Evolutionary conservation across 352 stramenopile genomes (phyloP), one percentile per base, ranked within the genome.

Genomic region (Phytophthora fragariae): DNA sequence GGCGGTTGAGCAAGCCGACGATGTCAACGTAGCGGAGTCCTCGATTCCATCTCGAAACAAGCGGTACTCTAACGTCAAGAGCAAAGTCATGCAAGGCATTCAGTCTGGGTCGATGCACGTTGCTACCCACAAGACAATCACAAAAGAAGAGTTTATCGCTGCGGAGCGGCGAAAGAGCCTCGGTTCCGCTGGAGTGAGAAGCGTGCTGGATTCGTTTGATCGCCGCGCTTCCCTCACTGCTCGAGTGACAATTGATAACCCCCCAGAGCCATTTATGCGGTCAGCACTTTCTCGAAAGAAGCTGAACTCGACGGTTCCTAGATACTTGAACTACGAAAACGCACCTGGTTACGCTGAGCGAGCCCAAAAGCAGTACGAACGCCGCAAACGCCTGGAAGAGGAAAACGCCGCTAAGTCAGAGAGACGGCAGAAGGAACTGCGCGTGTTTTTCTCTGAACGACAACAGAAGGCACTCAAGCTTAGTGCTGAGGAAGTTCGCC

Each of bases 321-420:
- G 87, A 14, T 94, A 94, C 61, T 61, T 94, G 76, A 67, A 90
- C 27, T 94, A 92, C 70, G 65, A 82, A 58, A 86, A 85, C 10
- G 72, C 68, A 0, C 69, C 76, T 1, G 78, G 73, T 5, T 94
- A 86, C 59, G 66, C 69, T 31, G 74, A 81, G 29, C 81, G 86
- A 62, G 77, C 83, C 14, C 83, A 86, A 35, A 58, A 78, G 67
- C 87, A 94, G 62, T 61, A 86, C 15, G 84, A 94, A 44, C 87
- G 87, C 19, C 85, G 87, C 19, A 89, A 82, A 58, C 84, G 85
- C 12, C 72, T 94, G n/a, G 85, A 94, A 62, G 73, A 88, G 54
- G 74, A 76, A 21, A 94, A 92, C 57, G 65, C 84, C 15, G 53
- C 73, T 14, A 91, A 88, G 53, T 92, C 87, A 3, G 75, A 86